These are phyloP conservation scores for Ballota nigra DNA, from an alignment of 257 asterid species.

Conservation along the genomic window DNA sequence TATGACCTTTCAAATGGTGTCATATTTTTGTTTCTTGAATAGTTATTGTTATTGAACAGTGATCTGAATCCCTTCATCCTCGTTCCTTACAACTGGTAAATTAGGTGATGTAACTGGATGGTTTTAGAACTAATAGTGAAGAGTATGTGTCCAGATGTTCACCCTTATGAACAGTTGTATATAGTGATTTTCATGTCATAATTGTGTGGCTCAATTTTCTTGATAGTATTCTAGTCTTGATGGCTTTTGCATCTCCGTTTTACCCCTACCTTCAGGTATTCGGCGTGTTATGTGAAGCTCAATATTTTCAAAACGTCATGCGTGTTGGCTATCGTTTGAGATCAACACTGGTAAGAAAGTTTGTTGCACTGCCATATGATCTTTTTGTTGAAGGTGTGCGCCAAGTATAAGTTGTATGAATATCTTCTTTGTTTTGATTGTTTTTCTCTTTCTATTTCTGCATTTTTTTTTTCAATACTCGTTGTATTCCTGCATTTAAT, in stretches of 20 bases:
- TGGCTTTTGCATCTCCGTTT: constrained; percentile 17
- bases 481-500: no score
- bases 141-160: neutral
- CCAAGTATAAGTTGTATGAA: neutral
- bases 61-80: no score
- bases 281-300: constrained; percentile 94
- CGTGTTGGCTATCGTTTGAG: constrained; percentile 95
- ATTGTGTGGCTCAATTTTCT: neutral
- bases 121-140: neutral
- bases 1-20: no score
- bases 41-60: neutral
- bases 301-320: constrained; percentile 94
- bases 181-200: constrained; percentile 3
- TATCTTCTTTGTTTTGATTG: neutral
- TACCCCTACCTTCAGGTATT: constrained; percentile 45
- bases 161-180: neutral
- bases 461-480: no score
- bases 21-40: no score
- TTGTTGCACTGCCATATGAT: constrained; percentile 10
- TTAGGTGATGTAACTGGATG: neutral
- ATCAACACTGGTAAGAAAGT: constrained; percentile 75
- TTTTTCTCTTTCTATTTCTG: constrained; percentile 7
- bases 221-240: neutral
- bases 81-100: neutral
- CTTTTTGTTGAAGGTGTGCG: neutral